A percentile compares a stretch with the other conserved stretches of the same genome.
phyloP scores from a whole-genome alignment of 441 rosid species.

The Metrosideros polymorpha region DNA sequence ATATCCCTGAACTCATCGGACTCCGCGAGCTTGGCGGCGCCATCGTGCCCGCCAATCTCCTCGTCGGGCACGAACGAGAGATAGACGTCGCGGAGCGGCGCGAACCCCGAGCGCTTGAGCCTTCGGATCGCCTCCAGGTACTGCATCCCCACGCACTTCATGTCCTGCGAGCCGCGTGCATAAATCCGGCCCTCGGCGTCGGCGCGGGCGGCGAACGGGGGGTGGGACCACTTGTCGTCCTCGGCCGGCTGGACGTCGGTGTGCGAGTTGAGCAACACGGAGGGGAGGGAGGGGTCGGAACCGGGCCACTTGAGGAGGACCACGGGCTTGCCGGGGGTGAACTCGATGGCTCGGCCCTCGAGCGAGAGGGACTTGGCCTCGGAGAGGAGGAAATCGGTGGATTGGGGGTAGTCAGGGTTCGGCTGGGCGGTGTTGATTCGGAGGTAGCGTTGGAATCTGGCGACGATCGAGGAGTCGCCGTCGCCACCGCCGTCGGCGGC shows the following conservation, averaged over 20 bases:
- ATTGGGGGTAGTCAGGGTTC: slow-evolving; percentile 47
- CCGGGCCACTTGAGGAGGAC: slow-evolving; percentile 79
- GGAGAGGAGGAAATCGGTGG: slow-evolving; percentile 50
- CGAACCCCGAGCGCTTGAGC: slow-evolving; percentile 48
- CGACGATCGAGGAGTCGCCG: slow-evolving; percentile 19
- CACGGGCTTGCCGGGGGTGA: slow-evolving; percentile 58
- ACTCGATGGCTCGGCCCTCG: slow-evolving; percentile 43
- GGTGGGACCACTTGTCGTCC: slow-evolving; percentile 66
- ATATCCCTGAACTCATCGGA: slow-evolving; percentile 51
- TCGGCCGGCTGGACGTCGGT: slow-evolving; percentile 92
- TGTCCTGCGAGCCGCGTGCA: slow-evolving; percentile 95
- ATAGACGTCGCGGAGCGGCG: slow-evolving; percentile 62
- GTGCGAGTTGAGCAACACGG: slow-evolving; percentile 83
- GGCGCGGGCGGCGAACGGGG: slow-evolving; percentile 63
- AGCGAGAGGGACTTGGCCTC: slow-evolving; percentile 63
- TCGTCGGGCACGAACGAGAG: slow-evolving; percentile 82
- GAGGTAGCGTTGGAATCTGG: slow-evolving; percentile 81
- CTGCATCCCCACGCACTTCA: slow-evolving; percentile 98
- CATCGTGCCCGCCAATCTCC: slow-evolving; percentile 89
- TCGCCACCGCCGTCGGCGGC: not conserved
- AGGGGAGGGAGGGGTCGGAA: slow-evolving; percentile 49
- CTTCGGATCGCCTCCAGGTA: slow-evolving; percentile 81
- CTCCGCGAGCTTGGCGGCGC: slow-evolving; percentile 58
- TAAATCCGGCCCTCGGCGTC: slow-evolving; percentile 65
- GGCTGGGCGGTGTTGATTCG: slow-evolving; percentile 90